A percentile compares a stretch with the other conserved stretches of the same genome.
Evolutionary conservation across 139 green algal genomes (phyloP).

Genomic region (Limnomonas spitsbergensis): DNA sequence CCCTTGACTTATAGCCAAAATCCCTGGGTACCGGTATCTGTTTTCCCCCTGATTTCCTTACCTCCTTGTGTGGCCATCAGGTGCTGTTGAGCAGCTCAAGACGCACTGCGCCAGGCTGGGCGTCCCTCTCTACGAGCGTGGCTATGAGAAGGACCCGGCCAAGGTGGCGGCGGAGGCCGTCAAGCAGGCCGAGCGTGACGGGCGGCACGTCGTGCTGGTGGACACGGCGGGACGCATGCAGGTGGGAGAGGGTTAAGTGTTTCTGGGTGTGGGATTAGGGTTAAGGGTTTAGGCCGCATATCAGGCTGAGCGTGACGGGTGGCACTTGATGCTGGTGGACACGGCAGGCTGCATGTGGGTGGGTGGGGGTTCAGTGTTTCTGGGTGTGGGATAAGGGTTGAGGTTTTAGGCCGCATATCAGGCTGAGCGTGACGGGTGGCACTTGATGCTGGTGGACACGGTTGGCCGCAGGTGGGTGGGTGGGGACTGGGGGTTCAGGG

Average conservation of each 20-base stretch:
- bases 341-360: slow-evolving; percentile 86
- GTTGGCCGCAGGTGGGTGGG: slow-evolving; percentile 80
- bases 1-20: too few relatives aligned
- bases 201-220: slow-evolving; percentile 92
- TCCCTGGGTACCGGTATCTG: too few relatives aligned
- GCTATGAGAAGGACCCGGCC: slow-evolving; percentile 98
- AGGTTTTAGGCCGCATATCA: slow-evolving; percentile 84
- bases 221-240: slow-evolving; percentile 94
- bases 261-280: too few relatives aligned
- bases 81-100: slow-evolving; percentile 98
- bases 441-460: slow-evolving; percentile 98
- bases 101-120: slow-evolving; percentile 86
- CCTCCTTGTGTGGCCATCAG: too few relatives aligned
- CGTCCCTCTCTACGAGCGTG: slow-evolving; percentile 92
- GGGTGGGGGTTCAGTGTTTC: slow-evolving; percentile 21
- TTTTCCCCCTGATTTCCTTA: too few relatives aligned
- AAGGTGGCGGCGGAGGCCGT: slow-evolving; percentile 83
- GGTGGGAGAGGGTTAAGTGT: slow-evolving; percentile 25
- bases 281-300: slow-evolving; percentile 87
- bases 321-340: slow-evolving; percentile 96
- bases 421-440: slow-evolving; percentile 68
- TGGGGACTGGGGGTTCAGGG: slow-evolving; percentile 16
- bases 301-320: slow-evolving; percentile 69
- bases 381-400: too few relatives aligned
- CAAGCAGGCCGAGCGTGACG: slow-evolving; percentile 71